These are phyloP conservation scores for Elsinoe ampelina DNA, from an alignment of 2,329 filamentous ascomycete genomes.

Conservation along the genomic window DNA sequence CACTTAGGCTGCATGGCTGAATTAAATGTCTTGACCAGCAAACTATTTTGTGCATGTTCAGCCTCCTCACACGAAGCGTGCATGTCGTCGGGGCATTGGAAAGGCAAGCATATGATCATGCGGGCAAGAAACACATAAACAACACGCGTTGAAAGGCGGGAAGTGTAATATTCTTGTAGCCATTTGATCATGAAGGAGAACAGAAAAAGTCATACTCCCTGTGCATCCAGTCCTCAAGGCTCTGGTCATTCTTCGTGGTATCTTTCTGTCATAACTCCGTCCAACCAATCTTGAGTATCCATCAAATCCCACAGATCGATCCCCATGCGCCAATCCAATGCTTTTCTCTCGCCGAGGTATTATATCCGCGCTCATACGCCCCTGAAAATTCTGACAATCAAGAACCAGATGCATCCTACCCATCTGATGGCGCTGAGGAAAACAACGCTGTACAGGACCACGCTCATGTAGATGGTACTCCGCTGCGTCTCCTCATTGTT, in stretches of 20 bases:
- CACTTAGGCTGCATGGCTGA: too few species aligned
- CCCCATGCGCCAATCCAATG: neutral
- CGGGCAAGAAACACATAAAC: too few species aligned
- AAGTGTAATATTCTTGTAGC: too few species aligned
- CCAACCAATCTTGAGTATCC: neutral
- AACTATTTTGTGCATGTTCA: too few species aligned
- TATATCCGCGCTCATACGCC: slow-evolving; percentile 22
- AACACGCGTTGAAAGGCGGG: too few species aligned
- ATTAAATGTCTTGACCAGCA: too few species aligned
- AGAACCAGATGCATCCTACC: slow-evolving; percentile 79
- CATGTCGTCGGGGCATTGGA: too few species aligned
- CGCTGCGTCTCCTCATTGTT: slow-evolving; percentile 38
- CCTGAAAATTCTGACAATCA: slow-evolving; percentile 79
- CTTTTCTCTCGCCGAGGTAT: neutral
- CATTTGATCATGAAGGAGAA: neutral
- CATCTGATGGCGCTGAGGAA: slow-evolving; percentile 79
- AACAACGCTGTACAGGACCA: slow-evolving; percentile 84
- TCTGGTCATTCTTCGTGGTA: slow-evolving; percentile 4
- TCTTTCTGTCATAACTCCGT: slow-evolving; percentile 7
- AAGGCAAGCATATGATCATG: too few species aligned
- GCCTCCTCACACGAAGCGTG: too few species aligned
- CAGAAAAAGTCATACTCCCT: slow-evolving; percentile 2
- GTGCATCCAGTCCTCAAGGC: neutral
- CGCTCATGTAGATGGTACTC: slow-evolving; percentile 72
- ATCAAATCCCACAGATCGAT: neutral